Evolutionary conservation across 768 basidiomycete species (phyloP).

Genomic region (Clavaria fumosa): DNA sequence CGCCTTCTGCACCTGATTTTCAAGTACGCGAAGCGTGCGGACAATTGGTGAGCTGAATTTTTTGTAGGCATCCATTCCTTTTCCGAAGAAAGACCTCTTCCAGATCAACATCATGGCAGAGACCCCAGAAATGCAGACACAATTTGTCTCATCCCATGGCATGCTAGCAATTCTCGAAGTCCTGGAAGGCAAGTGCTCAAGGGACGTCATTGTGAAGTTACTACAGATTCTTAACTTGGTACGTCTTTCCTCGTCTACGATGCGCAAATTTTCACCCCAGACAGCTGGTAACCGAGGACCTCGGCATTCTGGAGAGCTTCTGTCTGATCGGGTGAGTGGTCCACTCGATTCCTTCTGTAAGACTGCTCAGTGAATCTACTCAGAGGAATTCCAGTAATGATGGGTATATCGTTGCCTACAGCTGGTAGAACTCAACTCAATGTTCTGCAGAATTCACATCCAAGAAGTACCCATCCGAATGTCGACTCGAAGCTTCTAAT

Average conservation of each 20-base stretch:
- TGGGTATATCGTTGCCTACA: slow-evolving; percentile 35
- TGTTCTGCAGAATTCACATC: slow-evolving; percentile 63
- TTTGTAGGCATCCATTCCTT: not conserved
- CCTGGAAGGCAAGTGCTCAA: slow-evolving; percentile 69
- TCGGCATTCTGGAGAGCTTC: slow-evolving; percentile 85
- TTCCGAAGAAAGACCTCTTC: slow-evolving; percentile 5
- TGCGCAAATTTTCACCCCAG: slow-evolving; percentile 20
- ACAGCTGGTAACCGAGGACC: slow-evolving; percentile 54
- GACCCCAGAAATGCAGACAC: slow-evolving; percentile 70
- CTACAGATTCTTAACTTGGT: slow-evolving; percentile 86
- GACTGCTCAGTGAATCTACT: slow-evolving; percentile 6
- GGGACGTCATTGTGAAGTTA: slow-evolving; percentile 75
- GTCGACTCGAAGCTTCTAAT: slow-evolving; percentile 86
- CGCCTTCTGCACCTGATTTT: slow-evolving; percentile 67
- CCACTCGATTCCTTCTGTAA: not conserved
- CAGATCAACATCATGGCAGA: slow-evolving; percentile 67
- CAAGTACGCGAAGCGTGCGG: slow-evolving; percentile 75
- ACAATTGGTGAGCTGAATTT: slow-evolving; percentile 50
- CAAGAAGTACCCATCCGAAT: slow-evolving; percentile 86
- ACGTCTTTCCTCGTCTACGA: slow-evolving; percentile 11
- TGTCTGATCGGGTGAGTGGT: slow-evolving; percentile 66
- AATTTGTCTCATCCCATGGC: slow-evolving; percentile 85
- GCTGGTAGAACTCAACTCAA: slow-evolving; percentile 1
- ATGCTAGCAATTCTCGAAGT: slow-evolving; percentile 92
- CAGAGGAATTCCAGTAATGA: slow-evolving; percentile 91